phyloP scores from a whole-genome alignment of 176 grass and related monocot species.

The Secale cereale region DNA sequence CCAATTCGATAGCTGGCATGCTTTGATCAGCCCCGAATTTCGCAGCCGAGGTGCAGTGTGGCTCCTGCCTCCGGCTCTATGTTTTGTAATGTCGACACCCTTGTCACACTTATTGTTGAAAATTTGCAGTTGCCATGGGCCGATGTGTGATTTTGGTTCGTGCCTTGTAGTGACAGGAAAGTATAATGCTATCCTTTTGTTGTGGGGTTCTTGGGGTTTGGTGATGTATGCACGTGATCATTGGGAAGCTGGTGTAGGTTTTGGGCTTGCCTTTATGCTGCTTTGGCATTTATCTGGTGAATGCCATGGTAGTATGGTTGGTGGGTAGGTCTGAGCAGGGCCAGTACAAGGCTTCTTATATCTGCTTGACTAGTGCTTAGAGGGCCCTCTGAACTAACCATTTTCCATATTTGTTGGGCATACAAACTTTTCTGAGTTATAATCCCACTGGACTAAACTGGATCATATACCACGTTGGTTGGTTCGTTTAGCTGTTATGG shows the following conservation, averaged over 20 bases:
- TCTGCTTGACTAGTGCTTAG: background rate
- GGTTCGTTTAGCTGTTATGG: slow-evolving; percentile 17
- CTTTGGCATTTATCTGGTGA: background rate
- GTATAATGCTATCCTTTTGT: background rate
- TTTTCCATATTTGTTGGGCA: background rate
- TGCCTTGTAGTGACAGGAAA: slow-evolving; percentile 17
- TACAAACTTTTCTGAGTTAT: background rate
- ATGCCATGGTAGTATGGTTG: background rate
- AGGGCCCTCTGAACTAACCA: background rate
- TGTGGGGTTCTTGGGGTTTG: slow-evolving; percentile 8
- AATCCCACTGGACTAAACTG: background rate
- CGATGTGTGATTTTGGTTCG: background rate
- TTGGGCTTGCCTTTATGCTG: slow-evolving; percentile 7
- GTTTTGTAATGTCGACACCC: background rate
- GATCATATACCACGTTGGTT: background rate
- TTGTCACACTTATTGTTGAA: background rate
- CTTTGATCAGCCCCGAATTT: background rate
- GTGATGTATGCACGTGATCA: background rate
- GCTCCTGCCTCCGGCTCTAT: slow-evolving; percentile 5
- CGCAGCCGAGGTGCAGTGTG: background rate
- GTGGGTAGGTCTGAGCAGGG: slow-evolving; percentile 7
- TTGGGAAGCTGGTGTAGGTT: background rate
- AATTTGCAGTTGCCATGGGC: background rate
- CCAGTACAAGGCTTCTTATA: background rate
- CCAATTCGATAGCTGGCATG: background rate